Percentiles rank a stretch among this genome's conserved stretches.
Conservation (phyloP, 139 green algal genomes). For the Micractinium sp. region DNA sequence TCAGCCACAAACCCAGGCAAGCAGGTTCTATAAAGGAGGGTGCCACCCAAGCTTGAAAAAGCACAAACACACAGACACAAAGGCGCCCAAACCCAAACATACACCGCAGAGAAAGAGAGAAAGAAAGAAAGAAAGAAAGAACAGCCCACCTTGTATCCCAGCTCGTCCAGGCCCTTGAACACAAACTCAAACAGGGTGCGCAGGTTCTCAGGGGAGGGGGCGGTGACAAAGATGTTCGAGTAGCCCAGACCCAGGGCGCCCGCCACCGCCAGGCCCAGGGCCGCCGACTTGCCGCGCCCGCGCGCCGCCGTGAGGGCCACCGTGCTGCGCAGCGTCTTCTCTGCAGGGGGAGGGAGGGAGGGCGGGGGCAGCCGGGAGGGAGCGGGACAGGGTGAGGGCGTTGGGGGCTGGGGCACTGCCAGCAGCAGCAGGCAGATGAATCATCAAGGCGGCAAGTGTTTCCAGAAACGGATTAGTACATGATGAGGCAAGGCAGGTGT, state of each 20-base stretch:
- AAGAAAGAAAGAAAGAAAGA: no score
- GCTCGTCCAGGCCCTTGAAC: slow-evolving; percentile 89
- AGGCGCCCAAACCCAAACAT: no score
- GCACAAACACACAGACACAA: no score
- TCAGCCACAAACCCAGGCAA: slow-evolving; percentile 98
- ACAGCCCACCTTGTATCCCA: slow-evolving; percentile 82
- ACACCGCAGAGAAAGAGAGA: no score
- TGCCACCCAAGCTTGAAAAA: no score
- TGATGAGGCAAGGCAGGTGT: no score
- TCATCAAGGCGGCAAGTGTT: no score
- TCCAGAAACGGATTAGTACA: no score
- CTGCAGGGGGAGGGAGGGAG: slow-evolving; percentile 27
- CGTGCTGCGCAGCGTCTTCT: slow-evolving; percentile 96
- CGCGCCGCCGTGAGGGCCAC: slow-evolving; percentile 96
- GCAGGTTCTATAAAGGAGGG: no score
- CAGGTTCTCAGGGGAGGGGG: slow-evolving; percentile 96
- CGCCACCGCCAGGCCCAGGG: slow-evolving; percentile 92
- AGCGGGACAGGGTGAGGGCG: background rate
- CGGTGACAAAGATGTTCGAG: slow-evolving; percentile 98
- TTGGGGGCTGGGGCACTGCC: no score
- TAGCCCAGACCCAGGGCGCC: slow-evolving; percentile 83
- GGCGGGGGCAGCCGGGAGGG: background rate
- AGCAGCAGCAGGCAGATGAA: no score
- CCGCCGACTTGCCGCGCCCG: slow-evolving; percentile 94
- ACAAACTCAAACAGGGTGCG: slow-evolving; percentile 98